phyloP scores from a whole-genome alignment of 148 eudicot genomes.

The Vaccinium corymbosum region DNA sequence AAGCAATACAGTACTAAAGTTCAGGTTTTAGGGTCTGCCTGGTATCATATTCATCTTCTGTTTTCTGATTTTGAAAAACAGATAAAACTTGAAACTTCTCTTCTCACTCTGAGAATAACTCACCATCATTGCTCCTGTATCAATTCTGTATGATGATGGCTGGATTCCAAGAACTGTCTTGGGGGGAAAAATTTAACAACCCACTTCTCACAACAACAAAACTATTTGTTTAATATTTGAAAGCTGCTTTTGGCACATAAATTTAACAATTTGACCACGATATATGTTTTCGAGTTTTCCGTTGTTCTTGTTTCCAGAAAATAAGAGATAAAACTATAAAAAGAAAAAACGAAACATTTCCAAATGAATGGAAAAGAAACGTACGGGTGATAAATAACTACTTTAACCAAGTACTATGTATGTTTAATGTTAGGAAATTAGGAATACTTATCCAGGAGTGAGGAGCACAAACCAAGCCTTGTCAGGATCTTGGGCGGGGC shows the following conservation, averaged over 20 bases:
- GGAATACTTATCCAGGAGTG: not conserved
- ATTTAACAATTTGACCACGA: not conserved
- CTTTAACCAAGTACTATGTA: not conserved
- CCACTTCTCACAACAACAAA: not conserved
- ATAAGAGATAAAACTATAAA: no score
- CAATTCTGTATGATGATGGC: not conserved
- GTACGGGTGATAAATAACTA: not conserved
- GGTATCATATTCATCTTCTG: not conserved
- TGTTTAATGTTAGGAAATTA: not conserved
- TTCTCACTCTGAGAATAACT: not conserved
- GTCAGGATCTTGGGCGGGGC: constrained; percentile 62
- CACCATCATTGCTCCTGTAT: not conserved
- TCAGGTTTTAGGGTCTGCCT: not conserved
- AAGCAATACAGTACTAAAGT: not conserved
- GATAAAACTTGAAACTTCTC: not conserved
- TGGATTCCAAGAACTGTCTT: not conserved
- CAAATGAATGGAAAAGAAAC: not conserved
- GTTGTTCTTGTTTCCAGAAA: no score
- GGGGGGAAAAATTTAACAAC: not conserved
- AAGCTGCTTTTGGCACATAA: not conserved
- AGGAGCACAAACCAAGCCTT: constrained; percentile 55
- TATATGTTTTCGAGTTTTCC: no score
- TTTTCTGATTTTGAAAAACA: not conserved
- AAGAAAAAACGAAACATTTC: not conserved
- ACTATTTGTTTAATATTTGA: not conserved